Base-by-base conservation (phyloP, 441 rosid species). In the Lepidium campestre region DNA sequence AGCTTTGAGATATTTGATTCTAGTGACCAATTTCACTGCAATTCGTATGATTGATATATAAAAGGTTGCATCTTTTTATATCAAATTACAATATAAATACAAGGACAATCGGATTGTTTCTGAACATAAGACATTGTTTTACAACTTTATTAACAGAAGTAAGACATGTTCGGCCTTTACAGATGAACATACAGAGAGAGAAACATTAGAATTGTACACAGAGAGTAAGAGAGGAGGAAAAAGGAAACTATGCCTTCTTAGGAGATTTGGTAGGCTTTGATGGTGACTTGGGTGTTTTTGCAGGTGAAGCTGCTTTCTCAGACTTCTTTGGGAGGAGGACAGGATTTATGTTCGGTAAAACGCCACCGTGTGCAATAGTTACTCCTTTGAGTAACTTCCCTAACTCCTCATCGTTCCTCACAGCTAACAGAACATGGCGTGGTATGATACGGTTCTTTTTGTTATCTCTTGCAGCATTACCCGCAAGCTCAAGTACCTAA, bases 391-490 rank as follows among this genome's bases (percentile, higher is more conserved):
- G 82, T 9, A 85, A 65, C 52, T 71, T 85, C 17, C 86, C 83
- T 7, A 85, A 59, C 71, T 85, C 86, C 7, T 82, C 89, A 18
- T 85, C 89, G 55, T 85, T 85, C 70, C 86, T 82, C 52, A 85
- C 80, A 0, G 89, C 89, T 23, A 85, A 49, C 6, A 80, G 65
- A 11, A 85, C 65, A 40, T 85, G 85, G 15, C 86, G 79, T 10
- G 85, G 86, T 52, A 77, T 78, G 70, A 85, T 85, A 23, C 86
- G 75, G 61, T 47, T 85, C 75, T 85, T 85, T 78, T 85, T 85
- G 84, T 82, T 85, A 37, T 82, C 89, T 23, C 84, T 81, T 6
- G 82, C 86, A 2, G 89, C 89, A 25, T 84, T 84, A 8, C 86
- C 89, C 1, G 85, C 89, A 49, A 85, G 72, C 70, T 85, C 85